A percentile compares a stretch with the other conserved stretches of the same genome.
Evolutionary conservation across 148 eudicot species (phyloP).

Genomic region (Camellia granthamiana): DNA sequence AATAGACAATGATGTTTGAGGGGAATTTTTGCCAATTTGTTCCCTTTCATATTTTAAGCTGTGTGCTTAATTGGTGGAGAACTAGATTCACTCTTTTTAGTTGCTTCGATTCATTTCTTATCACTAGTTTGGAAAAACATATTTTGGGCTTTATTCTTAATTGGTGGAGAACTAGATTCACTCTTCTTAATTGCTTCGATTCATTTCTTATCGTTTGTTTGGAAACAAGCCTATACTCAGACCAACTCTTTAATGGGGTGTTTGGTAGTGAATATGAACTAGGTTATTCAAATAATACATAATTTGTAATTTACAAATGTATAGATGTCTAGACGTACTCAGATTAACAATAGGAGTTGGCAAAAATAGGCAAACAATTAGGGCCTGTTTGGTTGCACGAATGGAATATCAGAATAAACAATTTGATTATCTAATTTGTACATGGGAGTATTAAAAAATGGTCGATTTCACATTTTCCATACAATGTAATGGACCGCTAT

Average conservation of each 20-base stretch:
- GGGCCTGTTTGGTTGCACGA: too few relatives aligned
- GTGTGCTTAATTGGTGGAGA: neutral
- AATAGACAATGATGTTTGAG: neutral
- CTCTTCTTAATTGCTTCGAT: neutral
- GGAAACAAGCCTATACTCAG: neutral
- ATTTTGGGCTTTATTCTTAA: neutral
- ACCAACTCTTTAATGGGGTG: neutral
- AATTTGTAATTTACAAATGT: too few relatives aligned
- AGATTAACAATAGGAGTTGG: too few relatives aligned
- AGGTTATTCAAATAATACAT: too few relatives aligned
- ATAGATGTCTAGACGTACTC: too few relatives aligned
- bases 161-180: slow-evolving; percentile 5
- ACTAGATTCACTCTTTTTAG: neutral
- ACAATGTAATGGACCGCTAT: too few relatives aligned
- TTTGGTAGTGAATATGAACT: too few relatives aligned
- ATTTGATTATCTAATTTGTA: too few relatives aligned
- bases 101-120: neutral
- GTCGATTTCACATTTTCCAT: too few relatives aligned
- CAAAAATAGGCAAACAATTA: too few relatives aligned
- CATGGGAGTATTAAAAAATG: too few relatives aligned
- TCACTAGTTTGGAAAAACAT: neutral
- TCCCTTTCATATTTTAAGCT: neutral
- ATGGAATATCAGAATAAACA: too few relatives aligned
- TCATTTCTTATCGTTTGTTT: neutral
- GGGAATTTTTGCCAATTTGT: neutral